A percentile compares a stretch with the other conserved stretches of the same genome.
Evolutionary conservation across 1,284 basidiomycete genomes (phyloP).

Genomic region (Microbotryum saponariae): DNA sequence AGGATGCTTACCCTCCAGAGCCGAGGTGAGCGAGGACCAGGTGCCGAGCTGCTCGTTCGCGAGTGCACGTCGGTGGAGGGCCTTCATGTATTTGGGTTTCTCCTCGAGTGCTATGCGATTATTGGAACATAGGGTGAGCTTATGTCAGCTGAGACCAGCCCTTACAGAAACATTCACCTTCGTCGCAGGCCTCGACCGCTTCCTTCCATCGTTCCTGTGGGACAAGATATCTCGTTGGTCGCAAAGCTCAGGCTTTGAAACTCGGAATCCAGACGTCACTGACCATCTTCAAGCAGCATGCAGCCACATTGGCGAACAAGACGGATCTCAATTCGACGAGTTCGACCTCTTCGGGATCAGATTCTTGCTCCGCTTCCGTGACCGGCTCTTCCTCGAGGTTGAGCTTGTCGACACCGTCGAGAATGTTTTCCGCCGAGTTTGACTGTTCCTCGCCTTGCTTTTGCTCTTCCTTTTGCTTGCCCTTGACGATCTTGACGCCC

Average conservation of each 20-base stretch:
- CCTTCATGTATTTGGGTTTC: conserved; percentile 77
- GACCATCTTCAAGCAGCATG: conserved; percentile 30
- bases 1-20: conserved; percentile 63
- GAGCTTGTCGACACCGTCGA: not conserved
- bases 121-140: conserved; percentile 8
- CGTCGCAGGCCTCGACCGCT: conserved; percentile 64
- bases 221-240: not conserved
- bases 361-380: conserved; percentile 5
- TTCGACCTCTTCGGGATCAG: conserved; percentile 7
- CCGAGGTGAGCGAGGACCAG: conserved; percentile 72
- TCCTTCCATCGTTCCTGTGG: conserved; percentile 62
- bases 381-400: not conserved
- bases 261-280: not conserved
- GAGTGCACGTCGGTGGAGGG: conserved; percentile 72
- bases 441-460: not conserved
- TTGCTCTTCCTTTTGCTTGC: conserved; percentile 15
- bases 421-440: not conserved
- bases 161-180: conserved; percentile 48
- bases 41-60: conserved; percentile 72
- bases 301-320: conserved; percentile 26
- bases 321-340: conserved; percentile 17
- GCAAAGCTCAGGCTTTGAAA: no score
- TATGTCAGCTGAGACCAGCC: no score
- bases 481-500: not conserved
- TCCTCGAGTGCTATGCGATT: conserved; percentile 62